Evolutionary conservation across 345 rosid genomes (phyloP), one percentile per base, ranked within the genome.

Genomic region (Erucastrum elatum): DNA sequence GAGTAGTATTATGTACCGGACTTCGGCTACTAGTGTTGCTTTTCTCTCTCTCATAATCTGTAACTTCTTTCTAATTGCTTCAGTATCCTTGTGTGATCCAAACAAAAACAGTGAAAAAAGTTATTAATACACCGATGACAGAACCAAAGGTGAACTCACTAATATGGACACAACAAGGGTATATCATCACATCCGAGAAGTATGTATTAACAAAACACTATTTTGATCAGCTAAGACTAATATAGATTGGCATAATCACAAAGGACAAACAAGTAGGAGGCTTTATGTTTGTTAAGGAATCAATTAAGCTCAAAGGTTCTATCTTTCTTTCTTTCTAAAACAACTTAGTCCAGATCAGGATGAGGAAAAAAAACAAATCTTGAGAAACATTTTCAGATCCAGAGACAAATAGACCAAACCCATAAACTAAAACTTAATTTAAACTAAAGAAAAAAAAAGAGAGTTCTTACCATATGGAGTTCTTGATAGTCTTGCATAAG

Each of bases 401-500:
- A 77, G 77, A 59, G 37, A 76, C 39, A 74, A 65, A 73, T 27
- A 61, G 44, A 65, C 4, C 25, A 70, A 70, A 82, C 65, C 33
- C 26, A 29, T 27, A 5, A 78, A 69, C 65, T 33, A 17, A 69
- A 81, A 78, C 64, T 68, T 75, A 34, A 76, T 59, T 26, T 31
- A 59, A 51, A 13, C 53, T 71, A 66, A 74, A 58, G 58, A 35
- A 7, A 2, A 75, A 77, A 6, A 5, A 6, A 75, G 27, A 30
- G 6, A 62, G 53, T 7, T n/a, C 3, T 61, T 82, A 92, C 97
- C 92, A 81, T 87, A 15, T 75, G 76, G 44, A 90, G 62, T 66
- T 89, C 90, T 66, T 69, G 79, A 71, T 77, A 90, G 72, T 89
- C 95, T 82, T 92, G 94, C 91, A 82, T 64, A 71, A 90, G 91